Evolutionary conservation across 176 grass and related monocot genomes (phyloP).

Genomic region (Rhynchospora breviuscula): DNA sequence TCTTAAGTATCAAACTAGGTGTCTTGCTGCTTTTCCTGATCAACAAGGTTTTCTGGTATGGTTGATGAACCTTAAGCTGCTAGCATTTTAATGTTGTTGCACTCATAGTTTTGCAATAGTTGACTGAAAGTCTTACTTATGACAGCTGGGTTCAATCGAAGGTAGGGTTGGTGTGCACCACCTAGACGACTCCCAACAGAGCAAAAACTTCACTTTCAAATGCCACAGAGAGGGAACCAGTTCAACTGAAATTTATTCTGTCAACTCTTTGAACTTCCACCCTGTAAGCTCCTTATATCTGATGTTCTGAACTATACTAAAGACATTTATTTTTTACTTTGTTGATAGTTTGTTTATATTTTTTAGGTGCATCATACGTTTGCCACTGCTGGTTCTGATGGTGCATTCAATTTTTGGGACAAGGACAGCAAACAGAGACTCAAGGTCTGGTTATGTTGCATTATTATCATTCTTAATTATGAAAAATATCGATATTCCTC

Average conservation of each 20-base stretch:
- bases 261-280: conserved; percentile 94
- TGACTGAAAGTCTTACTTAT: conserved; percentile 27
- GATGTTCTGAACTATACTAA: conserved; percentile 5
- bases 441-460: conserved; percentile 42
- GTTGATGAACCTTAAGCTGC: neutral
- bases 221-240: conserved; percentile 94
- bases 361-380: conserved; percentile 79
- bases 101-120: neutral
- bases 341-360: neutral
- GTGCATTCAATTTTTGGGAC: conserved; percentile 90
- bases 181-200: conserved; percentile 84
- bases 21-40: conserved; percentile 87
- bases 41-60: conserved; percentile 98
- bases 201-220: conserved; percentile 98
- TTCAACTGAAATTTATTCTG: conserved; percentile 86
- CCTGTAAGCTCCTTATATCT: conserved; percentile 58
- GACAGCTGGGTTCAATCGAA: conserved; percentile 88
- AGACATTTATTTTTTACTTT: conserved; percentile 9
- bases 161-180: conserved; percentile 97
- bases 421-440: conserved; percentile 87
- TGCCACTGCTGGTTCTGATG: conserved; percentile 79
- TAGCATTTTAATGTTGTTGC: neutral
- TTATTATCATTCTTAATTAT: neutral
- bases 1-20: conserved; percentile 90
- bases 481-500: too few species aligned